A percentile compares a stretch with the other conserved stretches of the same genome.
These are phyloP conservation scores for Naganishia liquefaciens DNA, from an alignment of 1,284 basidiomycete species.

Conservation along the genomic window DNA sequence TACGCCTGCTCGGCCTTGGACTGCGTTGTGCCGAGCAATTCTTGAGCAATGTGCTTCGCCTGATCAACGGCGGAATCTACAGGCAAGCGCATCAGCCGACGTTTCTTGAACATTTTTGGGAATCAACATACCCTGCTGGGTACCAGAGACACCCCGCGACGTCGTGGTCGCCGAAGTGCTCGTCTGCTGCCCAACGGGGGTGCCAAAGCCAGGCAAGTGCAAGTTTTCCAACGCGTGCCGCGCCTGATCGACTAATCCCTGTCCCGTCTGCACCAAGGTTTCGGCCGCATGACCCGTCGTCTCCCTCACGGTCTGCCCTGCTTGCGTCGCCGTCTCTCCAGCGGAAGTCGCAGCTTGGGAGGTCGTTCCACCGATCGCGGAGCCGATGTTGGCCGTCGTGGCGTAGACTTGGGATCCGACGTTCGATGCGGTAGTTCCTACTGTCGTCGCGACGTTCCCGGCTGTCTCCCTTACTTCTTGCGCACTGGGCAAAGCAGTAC, in stretches of 20 bases:
- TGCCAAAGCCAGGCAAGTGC: slow-evolving; percentile 17
- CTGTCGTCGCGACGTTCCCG: slow-evolving; percentile 3
- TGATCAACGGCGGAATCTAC: slow-evolving; percentile 24
- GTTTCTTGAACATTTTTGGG: too few relatives aligned
- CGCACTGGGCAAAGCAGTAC: not conserved
- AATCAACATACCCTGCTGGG: slow-evolving; percentile 2
- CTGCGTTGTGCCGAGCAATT: slow-evolving; percentile 6
- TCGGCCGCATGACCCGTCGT: slow-evolving; percentile 12
- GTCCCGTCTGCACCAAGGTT: not conserved
- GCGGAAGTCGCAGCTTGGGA: not conserved
- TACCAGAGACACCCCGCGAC: not conserved
- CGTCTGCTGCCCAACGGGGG: not conserved
- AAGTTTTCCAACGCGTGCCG: slow-evolving; percentile 3
- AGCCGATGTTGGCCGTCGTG: not conserved
- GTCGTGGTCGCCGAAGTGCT: not conserved
- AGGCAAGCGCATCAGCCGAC: not conserved
- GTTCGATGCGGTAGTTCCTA: slow-evolving; percentile 2
- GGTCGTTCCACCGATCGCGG: slow-evolving; percentile 1
- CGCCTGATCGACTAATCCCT: slow-evolving; percentile 18
- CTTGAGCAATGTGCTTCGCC: slow-evolving; percentile 21
- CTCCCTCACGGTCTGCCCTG: slow-evolving; percentile 3
- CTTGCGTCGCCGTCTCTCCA: not conserved
- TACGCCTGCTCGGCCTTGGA: slow-evolving; percentile 22
- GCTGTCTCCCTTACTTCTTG: slow-evolving; percentile 7
- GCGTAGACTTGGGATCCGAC: slow-evolving; percentile 6